Conservation (phyloP, 2,329 filamentous ascomycete genomes). For the Xylaria sp. region DNA sequence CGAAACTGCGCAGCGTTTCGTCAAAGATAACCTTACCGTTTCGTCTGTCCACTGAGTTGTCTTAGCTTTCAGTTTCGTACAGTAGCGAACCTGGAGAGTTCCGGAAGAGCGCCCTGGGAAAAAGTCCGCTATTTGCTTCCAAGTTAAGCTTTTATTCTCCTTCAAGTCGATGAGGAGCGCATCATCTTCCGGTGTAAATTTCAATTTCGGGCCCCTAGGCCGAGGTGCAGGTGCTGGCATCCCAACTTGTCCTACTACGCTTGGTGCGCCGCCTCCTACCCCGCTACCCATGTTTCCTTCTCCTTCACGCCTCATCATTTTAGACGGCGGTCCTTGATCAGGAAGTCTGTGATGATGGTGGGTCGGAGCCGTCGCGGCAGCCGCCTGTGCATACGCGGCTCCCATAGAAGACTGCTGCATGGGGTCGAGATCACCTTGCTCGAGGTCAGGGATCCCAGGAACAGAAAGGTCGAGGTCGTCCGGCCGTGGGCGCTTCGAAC, state of each 20-base stretch:
- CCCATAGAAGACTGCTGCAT: conserved; percentile 66
- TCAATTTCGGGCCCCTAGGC: conserved; percentile 88
- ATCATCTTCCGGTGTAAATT: conserved; percentile 94
- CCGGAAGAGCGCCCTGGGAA: conserved; percentile 92
- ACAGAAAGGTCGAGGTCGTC: conserved; percentile 70
- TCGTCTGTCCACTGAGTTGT: conserved; percentile 94
- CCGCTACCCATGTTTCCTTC: conserved; percentile 58
- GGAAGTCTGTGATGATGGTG: conserved; percentile 88
- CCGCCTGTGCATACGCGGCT: conserved; percentile 61
- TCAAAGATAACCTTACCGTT: conserved; percentile 71
- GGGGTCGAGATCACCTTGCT: conserved; percentile 65
- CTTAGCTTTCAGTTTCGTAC: conserved; percentile 94
- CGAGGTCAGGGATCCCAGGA: conserved; percentile 62
- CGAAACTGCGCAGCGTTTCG: background rate
- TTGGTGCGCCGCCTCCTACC: conserved; percentile 75
- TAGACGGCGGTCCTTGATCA: conserved; percentile 75
- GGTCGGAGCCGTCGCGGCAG: conserved; percentile 61
- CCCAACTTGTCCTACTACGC: conserved; percentile 84
- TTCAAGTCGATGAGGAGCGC: conserved; percentile 88
- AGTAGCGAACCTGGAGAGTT: conserved; percentile 92
- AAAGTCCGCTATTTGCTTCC: conserved; percentile 98
- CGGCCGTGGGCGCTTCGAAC: conserved; percentile 65
- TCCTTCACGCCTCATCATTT: conserved; percentile 72
- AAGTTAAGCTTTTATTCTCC: conserved; percentile 93
- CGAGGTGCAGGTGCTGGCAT: conserved; percentile 86